These are phyloP conservation scores for Xylariaceae sp. DNA, from an alignment of 2,329 filamentous ascomycete species.

Conservation along the genomic window DNA sequence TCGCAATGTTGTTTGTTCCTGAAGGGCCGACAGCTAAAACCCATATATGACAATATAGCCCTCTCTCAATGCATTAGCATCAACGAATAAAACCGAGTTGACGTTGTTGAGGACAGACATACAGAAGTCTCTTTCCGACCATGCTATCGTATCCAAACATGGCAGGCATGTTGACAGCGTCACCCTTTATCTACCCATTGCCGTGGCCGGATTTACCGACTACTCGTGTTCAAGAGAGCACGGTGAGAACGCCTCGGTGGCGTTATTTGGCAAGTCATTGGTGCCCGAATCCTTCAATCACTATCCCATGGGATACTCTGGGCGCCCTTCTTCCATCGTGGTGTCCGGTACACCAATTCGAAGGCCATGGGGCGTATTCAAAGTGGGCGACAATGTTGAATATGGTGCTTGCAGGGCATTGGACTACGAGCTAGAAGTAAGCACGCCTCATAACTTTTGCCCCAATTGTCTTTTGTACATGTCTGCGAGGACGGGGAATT, in stretches of 20 bases:
- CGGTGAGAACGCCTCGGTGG: constrained; percentile 42
- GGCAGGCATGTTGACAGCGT: constrained; percentile 35
- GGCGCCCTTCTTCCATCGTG: constrained; percentile 21
- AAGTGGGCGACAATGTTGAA: constrained; percentile 16
- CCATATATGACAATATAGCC: constrained; percentile 8
- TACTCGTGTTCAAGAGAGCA: constrained; percentile 52
- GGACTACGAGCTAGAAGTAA: constrained; percentile 39
- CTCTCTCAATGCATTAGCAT: constrained; percentile 22
- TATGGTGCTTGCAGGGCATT: constrained; percentile 30
- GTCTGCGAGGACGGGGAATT: background rate
- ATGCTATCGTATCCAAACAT: constrained; percentile 18
- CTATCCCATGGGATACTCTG: constrained; percentile 20
- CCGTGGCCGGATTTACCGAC: constrained; percentile 52
- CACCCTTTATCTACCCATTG: constrained; percentile 49
- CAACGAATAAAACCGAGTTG: constrained; percentile 14
- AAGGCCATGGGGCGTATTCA: constrained; percentile 23
- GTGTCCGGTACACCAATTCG: constrained; percentile 25
- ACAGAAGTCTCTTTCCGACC: constrained; percentile 17
- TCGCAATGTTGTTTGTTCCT: background rate
- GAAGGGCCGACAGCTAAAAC: constrained; percentile 1
- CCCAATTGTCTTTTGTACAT: background rate
- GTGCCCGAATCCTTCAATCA: constrained; percentile 20
- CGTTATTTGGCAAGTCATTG: constrained; percentile 20
- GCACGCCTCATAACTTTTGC: background rate
- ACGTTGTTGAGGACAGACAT: constrained; percentile 19